A percentile compares a stretch with the other conserved stretches of the same genome.
phyloP scores from a whole-genome alignment of 139 green algal genomes.

The Chlorokybus atmophyticus region DNA sequence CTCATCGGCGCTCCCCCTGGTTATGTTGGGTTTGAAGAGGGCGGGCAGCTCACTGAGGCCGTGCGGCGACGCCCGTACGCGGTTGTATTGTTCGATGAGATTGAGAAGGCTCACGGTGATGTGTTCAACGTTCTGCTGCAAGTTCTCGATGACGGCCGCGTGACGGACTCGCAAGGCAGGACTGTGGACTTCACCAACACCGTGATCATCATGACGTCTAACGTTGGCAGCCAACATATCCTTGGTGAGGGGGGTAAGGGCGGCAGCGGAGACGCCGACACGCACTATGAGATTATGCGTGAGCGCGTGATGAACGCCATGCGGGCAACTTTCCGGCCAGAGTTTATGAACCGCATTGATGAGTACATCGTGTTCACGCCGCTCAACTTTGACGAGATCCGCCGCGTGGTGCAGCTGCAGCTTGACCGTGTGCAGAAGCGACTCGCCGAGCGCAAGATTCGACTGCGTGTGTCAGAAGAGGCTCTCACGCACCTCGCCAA shows the following conservation, averaged over 20 bases:
- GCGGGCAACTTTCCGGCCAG: constrained; percentile 76
- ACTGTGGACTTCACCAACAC: constrained; percentile 87
- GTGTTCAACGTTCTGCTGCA: constrained; percentile 79
- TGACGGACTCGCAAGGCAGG: constrained; percentile 77
- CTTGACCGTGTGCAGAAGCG: constrained; percentile 47
- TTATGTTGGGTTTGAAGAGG: constrained; percentile 94
- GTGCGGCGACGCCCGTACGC: constrained; percentile 39
- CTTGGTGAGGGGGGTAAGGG: constrained; percentile 27
- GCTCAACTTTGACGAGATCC: constrained; percentile 61
- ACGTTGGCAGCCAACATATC: constrained; percentile 74
- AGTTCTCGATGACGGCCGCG: constrained; percentile 63
- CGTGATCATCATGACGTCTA: constrained; percentile 92
- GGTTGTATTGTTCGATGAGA: constrained; percentile 57
- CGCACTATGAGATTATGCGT: constrained; percentile 5
- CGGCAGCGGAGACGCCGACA: background rate
- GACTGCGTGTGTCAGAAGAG: constrained; percentile 39
- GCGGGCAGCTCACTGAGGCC: constrained; percentile 89
- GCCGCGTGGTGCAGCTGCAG: constrained; percentile 50
- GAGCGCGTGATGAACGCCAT: constrained; percentile 44
- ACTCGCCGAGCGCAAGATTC: constrained; percentile 76
- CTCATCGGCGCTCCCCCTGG: constrained; percentile 81
- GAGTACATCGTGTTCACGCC: constrained; percentile 94
- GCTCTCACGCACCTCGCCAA: constrained; percentile 64
- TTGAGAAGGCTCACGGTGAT: constrained; percentile 65
- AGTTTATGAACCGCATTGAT: constrained; percentile 96